Percentiles rank a stretch among this genome's conserved stretches.
phyloP scores from a whole-genome alignment of 306 rosid species.

The Lathyrus oleraceus region DNA sequence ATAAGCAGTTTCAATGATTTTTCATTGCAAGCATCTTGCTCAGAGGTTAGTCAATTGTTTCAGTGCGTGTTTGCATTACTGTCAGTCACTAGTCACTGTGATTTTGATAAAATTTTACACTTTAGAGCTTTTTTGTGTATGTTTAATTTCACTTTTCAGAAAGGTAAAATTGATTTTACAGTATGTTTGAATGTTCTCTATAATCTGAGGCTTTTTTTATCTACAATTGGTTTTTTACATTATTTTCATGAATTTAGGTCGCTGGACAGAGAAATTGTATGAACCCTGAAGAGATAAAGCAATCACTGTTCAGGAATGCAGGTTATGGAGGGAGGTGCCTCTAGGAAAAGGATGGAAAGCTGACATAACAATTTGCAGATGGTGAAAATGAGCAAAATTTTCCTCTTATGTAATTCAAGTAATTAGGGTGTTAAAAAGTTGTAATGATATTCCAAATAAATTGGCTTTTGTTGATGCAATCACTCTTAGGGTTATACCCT shows the following conservation, averaged over 20 bases:
- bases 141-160: too few species aligned
- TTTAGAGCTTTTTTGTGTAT: too few species aligned
- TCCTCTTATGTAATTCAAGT: slow-evolving; percentile 39
- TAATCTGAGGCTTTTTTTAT: not conserved
- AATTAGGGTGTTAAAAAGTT: slow-evolving; percentile 45
- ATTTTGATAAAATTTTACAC: too few species aligned
- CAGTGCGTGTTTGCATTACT: not conserved
- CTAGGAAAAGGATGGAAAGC: slow-evolving; percentile 48
- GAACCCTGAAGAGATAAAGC: slow-evolving; percentile 77
- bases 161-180: too few species aligned
- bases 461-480: slow-evolving; percentile 43
- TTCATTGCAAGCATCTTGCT: slow-evolving; percentile 91
- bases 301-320: slow-evolving; percentile 92
- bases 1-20: slow-evolving; percentile 95
- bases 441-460: slow-evolving; percentile 52
- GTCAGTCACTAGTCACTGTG: not conserved
- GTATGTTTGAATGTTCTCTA: too few species aligned
- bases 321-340: slow-evolving; percentile 94
- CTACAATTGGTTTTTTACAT: not conserved
- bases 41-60: slow-evolving; percentile 57
- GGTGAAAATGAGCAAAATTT: slow-evolving; percentile 36
- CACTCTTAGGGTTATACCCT: slow-evolving; percentile 39
- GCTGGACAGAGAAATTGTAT: slow-evolving; percentile 55
- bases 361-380: slow-evolving; percentile 36
- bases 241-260: slow-evolving; percentile 46